phyloP scores from a whole-genome alignment of 2,329 filamentous ascomycete species.

The Escovopsis sp. region DNA sequence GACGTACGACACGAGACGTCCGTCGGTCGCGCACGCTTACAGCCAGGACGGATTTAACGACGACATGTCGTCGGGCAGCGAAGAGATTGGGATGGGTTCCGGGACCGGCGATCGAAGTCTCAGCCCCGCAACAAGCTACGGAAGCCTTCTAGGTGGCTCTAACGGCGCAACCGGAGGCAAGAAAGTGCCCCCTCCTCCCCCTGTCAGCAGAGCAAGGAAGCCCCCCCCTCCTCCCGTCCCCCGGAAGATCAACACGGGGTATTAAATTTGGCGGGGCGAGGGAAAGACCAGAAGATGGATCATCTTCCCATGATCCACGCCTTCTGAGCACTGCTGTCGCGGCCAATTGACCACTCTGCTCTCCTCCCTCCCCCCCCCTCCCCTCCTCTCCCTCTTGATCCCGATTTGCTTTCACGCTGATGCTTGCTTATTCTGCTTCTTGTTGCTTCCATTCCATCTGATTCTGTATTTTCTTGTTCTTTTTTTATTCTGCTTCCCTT shows the following conservation, averaged over 20 bases:
- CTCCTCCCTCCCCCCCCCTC: too few species aligned
- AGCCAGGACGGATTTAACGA: slow-evolving; percentile 34
- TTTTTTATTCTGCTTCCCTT: too few species aligned
- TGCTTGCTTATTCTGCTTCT: too few species aligned
- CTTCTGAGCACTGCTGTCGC: too few species aligned
- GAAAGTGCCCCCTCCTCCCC: slow-evolving; percentile 40
- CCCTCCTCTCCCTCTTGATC: too few species aligned
- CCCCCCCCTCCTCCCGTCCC: slow-evolving; percentile 39
- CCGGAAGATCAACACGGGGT: slow-evolving; percentile 16
- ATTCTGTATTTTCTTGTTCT: too few species aligned
- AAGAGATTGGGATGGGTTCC: slow-evolving; percentile 30
- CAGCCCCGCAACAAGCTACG: slow-evolving; percentile 42
- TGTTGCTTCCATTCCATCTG: too few species aligned
- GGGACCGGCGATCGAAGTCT: slow-evolving; percentile 36
- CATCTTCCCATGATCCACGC: too few species aligned
- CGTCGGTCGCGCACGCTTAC: slow-evolving; percentile 9
- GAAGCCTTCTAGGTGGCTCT: slow-evolving; percentile 34
- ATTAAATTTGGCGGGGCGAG: slow-evolving; percentile 1
- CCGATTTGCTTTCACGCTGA: too few species aligned
- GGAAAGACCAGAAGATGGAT: neutral
- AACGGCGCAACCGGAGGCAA: slow-evolving; percentile 23
- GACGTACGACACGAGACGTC: slow-evolving; percentile 23
- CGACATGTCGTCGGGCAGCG: slow-evolving; percentile 35
- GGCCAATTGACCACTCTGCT: too few species aligned
- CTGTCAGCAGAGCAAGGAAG: slow-evolving; percentile 36